Evolutionary conservation across 2,329 filamentous ascomycete genomes (phyloP).

Genomic region (Pochonia chlamydosporia): DNA sequence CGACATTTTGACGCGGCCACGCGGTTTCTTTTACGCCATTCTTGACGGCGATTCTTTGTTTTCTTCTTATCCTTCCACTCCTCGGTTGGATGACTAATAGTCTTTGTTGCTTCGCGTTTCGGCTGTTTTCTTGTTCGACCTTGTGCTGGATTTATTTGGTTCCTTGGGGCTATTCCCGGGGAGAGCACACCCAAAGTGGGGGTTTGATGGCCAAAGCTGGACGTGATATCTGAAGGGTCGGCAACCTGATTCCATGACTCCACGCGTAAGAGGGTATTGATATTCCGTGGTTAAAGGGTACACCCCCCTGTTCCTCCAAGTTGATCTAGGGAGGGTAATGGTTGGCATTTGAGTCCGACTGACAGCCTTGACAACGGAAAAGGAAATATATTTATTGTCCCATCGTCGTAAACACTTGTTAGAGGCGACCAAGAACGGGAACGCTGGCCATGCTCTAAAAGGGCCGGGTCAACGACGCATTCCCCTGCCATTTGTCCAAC

Average conservation of each 20-base stretch:
- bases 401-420: background rate
- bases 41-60: conserved; percentile 33
- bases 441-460: conserved; percentile 27
- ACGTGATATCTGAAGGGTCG: background rate
- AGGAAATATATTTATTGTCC: background rate
- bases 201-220: background rate
- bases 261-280: background rate
- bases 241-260: background rate
- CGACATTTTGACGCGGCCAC: conserved; percentile 70
- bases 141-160: background rate
- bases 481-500: background rate
- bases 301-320: background rate
- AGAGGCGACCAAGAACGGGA: background rate
- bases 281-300: background rate
- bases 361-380: background rate
- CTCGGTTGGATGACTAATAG: background rate
- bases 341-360: background rate
- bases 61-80: background rate
- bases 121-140: background rate
- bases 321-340: background rate
- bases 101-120: background rate
- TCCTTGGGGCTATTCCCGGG: background rate
- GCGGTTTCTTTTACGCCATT: conserved; percentile 64
- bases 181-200: background rate
- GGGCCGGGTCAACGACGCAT: background rate